Evolutionary conservation across 2,329 filamentous ascomycete genomes (phyloP).

Genomic region (Talaromyces sp.): DNA sequence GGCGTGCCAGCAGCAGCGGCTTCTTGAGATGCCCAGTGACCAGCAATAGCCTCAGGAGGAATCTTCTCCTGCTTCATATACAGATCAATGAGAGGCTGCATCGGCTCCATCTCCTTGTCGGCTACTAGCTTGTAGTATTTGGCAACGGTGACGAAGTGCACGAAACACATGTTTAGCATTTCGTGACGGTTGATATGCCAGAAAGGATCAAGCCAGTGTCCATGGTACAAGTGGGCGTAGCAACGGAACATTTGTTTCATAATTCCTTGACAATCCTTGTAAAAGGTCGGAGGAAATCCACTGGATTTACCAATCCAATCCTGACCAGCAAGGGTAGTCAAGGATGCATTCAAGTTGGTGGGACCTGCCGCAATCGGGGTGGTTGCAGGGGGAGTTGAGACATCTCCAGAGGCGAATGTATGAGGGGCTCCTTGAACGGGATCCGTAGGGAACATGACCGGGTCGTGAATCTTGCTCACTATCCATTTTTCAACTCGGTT

Average conservation of each 20-base stretch:
- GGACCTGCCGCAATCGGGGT: slow-evolving; percentile 49
- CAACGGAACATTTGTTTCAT: slow-evolving; percentile 99
- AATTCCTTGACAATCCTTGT: slow-evolving; percentile 86
- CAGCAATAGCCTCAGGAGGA: slow-evolving; percentile 61
- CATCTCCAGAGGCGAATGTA: slow-evolving; percentile 56
- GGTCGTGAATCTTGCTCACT: slow-evolving; percentile 89
- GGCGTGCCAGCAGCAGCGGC: slow-evolving; percentile 1
- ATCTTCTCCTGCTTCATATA: slow-evolving; percentile 89
- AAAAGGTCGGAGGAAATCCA: slow-evolving; percentile 87
- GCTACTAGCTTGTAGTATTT: slow-evolving; percentile 81
- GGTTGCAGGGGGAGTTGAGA: slow-evolving; percentile 53
- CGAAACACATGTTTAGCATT: slow-evolving; percentile 83
- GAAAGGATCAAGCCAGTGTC: slow-evolving; percentile 82
- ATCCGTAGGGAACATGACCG: slow-evolving; percentile 85
- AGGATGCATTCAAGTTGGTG: slow-evolving; percentile 31
- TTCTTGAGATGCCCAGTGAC: slow-evolving; percentile 43
- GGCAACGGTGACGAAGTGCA: slow-evolving; percentile 77
- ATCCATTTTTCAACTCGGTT: slow-evolving; percentile 97
- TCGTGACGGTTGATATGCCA: slow-evolving; percentile 72
- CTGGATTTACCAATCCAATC: slow-evolving; percentile 88
- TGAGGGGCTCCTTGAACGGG: slow-evolving; percentile 61
- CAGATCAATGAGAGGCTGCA: slow-evolving; percentile 90
- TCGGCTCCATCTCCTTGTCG: slow-evolving; percentile 88
- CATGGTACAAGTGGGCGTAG: slow-evolving; percentile 97
- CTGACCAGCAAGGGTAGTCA: slow-evolving; percentile 51